A percentile compares a stretch with the other conserved stretches of the same genome.
Conservation (phyloP, 306 rosid species). For the Cercis canadensis region DNA sequence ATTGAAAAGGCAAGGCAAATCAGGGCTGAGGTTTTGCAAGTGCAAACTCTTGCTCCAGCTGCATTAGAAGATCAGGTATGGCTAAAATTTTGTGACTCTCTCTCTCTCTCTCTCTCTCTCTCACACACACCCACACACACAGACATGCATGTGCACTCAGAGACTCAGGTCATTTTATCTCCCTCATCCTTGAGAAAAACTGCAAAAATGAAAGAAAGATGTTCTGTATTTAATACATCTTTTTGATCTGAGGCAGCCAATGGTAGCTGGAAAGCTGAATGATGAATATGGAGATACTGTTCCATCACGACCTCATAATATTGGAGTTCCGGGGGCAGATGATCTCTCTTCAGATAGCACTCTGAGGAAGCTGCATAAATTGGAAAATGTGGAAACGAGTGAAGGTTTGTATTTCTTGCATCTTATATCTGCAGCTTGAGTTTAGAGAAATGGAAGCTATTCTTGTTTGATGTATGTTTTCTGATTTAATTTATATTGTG, state of each 20-base stretch:
- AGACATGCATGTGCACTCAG: not conserved
- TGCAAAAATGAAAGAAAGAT: not conserved
- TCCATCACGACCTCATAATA: constrained; percentile 69
- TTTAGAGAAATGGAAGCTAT: constrained; percentile 5
- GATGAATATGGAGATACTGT: constrained; percentile 89
- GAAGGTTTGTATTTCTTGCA: constrained; percentile 69
- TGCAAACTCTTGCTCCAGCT: constrained; percentile 58
- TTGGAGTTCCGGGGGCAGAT: constrained; percentile 51
- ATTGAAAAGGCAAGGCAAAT: constrained; percentile 84
- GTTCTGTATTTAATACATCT: constrained; percentile 24
- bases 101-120: not conserved
- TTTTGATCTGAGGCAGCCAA: constrained; percentile 55
- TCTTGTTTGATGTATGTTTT: constrained; percentile 10
- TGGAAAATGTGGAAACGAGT: constrained; percentile 49
- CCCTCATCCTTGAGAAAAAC: constrained; percentile 15
- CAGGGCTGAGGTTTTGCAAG: constrained; percentile 86
- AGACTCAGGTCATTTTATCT: constrained; percentile 4
- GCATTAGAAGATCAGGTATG: constrained; percentile 68
- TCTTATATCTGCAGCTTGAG: constrained; percentile 20
- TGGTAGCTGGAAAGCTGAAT: constrained; percentile 54
- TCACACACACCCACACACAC: not conserved
- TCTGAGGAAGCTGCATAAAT: constrained; percentile 51
- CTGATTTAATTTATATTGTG: constrained; percentile 2
- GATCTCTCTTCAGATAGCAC: constrained; percentile 53
- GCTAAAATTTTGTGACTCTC: not conserved